Evolutionary conservation across 23 red algal species (phyloP).

Genomic region (Gracilariopsis chorda): DNA sequence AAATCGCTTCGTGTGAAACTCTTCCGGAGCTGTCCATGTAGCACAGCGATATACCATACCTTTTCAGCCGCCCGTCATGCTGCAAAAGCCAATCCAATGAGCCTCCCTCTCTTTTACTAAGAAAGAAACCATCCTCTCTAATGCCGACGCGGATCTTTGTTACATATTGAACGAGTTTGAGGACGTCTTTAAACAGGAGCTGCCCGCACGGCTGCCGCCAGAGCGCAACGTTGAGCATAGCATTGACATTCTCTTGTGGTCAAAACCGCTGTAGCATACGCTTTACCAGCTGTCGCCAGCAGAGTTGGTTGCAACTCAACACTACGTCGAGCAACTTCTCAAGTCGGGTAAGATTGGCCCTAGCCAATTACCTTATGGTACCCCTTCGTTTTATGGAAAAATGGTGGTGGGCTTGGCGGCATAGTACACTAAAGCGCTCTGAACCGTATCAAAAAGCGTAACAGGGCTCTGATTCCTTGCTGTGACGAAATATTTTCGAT

Average conservation of each 20-base stretch:
- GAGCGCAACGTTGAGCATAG: not conserved
- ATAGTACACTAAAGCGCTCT: not conserved
- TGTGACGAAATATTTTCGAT: slow-evolving; percentile 5
- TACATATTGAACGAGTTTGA: not conserved
- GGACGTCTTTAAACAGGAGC: not conserved
- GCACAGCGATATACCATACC: too few species aligned
- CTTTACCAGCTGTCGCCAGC: not conserved
- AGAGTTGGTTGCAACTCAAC: not conserved
- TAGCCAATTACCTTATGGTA: not conserved
- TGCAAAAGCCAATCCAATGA: too few species aligned
- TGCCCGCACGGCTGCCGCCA: not conserved
- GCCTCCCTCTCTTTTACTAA: too few species aligned
- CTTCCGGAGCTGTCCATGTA: too few species aligned
- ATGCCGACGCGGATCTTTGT: not conserved
- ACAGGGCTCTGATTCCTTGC: not conserved
- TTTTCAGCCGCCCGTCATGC: too few species aligned
- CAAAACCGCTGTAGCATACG: not conserved
- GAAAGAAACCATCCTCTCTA: not conserved
- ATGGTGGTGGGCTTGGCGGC: not conserved
- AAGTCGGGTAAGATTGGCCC: not conserved
- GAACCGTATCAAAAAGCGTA: not conserved
- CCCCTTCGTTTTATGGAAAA: not conserved
- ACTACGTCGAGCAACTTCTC: not conserved
- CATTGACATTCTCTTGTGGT: not conserved
- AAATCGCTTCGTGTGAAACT: too few species aligned